Base-by-base conservation (phyloP, 2,329 filamentous ascomycete genomes). In the Mollisia scopiformis region DNA sequence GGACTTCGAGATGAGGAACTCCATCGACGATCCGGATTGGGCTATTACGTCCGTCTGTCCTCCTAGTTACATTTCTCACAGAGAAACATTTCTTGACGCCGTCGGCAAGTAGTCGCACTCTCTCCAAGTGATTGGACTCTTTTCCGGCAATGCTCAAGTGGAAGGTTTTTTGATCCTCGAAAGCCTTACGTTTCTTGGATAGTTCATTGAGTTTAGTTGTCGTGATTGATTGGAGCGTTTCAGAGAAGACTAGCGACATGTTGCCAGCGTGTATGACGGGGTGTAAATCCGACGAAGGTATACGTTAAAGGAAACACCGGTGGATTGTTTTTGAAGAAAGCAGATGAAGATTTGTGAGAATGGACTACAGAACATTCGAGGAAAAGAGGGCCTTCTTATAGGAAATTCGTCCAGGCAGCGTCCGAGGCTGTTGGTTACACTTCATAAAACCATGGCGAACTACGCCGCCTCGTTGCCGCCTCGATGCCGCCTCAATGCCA, bases 141-240 rank as follows among this genome's bases (percentile, higher is more conserved):
- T 64, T 61, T 4, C 65, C 62, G 37, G 75, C 65, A 8, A 61
- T 59, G 47, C 70, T 63, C 27, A 80, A 63, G 4, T 82, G 75
- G 1, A 74, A 67, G 4, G 71, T 62, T 64, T 84, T 84, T 39
- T 76, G 77, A 33, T 73, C 70, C 56, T 82, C 77, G 66, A 84
- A 87, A 2, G 78, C 71, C 0, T 72, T 71, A 27, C 80, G 82
- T 62, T 84, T 79, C 64, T 81, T 82, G 28, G 78, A 76, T 7
- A 87, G 77, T 66, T 87, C 82, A n/a, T 75, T 75, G 61, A 87
- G 80, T 68, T 87, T 87, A 59, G 81, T 82, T 39, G 75, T 74
- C 21, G 82, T 86, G 69, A 85, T 83, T 33, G 80, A 80, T 56
- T 81, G 78, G 28, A 85, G 78, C 14, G 83, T 84, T 57, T 82